Evolutionary conservation across 1,284 basidiomycete species (phyloP), one percentile per base, ranked within the genome.

Genomic region (Hemileia vastatrix): DNA sequence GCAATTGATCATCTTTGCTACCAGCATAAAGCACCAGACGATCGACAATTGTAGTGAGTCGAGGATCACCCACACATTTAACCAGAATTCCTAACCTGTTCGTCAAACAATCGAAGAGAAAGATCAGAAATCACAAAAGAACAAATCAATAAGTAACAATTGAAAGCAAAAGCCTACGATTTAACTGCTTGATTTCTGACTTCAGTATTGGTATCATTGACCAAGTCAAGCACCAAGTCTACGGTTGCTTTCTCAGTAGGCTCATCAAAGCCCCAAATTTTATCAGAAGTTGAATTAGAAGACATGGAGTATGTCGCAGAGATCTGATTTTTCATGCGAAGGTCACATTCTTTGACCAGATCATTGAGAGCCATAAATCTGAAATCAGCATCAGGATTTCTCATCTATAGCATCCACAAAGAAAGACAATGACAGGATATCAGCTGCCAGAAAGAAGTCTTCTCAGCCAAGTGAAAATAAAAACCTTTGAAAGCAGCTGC

Each of bases 101-200:
- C 2, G 24, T 6, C 9, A 45, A 18, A 4, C 50, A 32, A 21
- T 31, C 23, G n/a, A 32, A n/a, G 15, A 18, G 24, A 24, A n/a
- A n/a, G n/a, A n/a, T n/a, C n/a, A 27, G 43, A 48, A 56, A 6
- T 44, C 21, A 44, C 6, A 24, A 23, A 44, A 23, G 40, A 49
- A 4, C 9, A 6, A 32, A 45, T 61, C 13, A 50, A 32, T 47
- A n/a, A 50, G 24, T n/a, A 44, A 18, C 43, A 18, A 13, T 49
- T 8, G 40, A 47, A 2, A 19, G 13, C 24, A 32, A 45, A 11
- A 11, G 70, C 82, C 63, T 70, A 90, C 93, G 90, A 92, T 79
- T 91, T 90, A 13, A 95, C 93, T 1, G 91, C 90, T 73, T 92
- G 87, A 75, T 96, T 96, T 81, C 97, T 97, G 67, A 98, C 95